Conservation (phyloP, 768 basidiomycete species). For the Coprinopsis marcescibilis region DNA sequence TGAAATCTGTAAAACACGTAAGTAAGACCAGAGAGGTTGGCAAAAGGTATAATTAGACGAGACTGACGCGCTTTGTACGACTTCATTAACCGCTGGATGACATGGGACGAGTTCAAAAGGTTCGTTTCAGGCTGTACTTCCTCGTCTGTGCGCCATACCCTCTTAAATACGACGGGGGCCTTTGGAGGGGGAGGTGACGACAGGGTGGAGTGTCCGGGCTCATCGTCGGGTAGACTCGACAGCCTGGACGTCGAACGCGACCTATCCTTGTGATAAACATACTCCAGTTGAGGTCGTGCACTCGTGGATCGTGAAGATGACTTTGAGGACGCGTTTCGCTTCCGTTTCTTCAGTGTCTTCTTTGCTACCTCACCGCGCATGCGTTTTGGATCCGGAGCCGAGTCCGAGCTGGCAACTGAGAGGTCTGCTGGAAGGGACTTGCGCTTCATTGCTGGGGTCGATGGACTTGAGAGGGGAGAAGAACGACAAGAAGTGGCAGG, state of each 20-base stretch:
- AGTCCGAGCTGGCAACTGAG: background rate
- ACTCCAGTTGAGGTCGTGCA: conserved; percentile 46
- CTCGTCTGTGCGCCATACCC: conserved; percentile 47
- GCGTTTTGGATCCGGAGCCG: conserved; percentile 33
- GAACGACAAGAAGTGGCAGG: conserved; percentile 3
- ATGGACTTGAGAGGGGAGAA: background rate
- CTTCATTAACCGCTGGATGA: conserved; percentile 57
- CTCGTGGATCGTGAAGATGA: too few species aligned
- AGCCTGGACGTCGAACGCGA: conserved; percentile 63
- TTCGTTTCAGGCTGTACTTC: conserved; percentile 45
- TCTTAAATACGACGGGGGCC: conserved; percentile 30
- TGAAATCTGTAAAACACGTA: conserved; percentile 49
- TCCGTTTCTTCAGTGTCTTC: background rate
- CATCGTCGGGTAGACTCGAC: conserved; percentile 49
- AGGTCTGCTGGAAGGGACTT: conserved; percentile 7
- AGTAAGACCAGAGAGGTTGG: background rate
- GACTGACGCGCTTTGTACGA: conserved; percentile 68
- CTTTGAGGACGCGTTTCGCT: background rate
- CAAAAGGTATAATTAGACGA: background rate
- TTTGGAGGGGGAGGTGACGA: conserved; percentile 32
- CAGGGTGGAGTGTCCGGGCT: conserved; percentile 62
- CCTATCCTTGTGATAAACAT: conserved; percentile 51
- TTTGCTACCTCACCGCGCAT: conserved; percentile 23
- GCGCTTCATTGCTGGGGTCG: conserved; percentile 3
- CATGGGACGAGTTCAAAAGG: conserved; percentile 59